Conservation (phyloP, 1,284 basidiomycete species). For the Vanrija pseudolonga region DNA sequence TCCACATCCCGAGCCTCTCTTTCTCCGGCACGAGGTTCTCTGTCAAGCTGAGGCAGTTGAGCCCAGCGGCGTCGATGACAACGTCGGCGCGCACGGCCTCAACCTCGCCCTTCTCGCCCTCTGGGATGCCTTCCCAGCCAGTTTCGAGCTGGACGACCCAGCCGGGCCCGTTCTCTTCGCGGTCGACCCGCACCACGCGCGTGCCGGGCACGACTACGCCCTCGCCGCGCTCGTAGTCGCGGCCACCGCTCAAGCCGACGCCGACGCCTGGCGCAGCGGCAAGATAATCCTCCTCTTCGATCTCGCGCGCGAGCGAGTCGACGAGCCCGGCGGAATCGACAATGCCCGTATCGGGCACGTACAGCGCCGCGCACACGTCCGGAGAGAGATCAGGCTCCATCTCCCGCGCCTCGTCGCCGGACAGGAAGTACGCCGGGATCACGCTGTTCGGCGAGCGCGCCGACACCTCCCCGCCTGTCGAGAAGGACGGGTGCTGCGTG, state of each 20-base stretch:
- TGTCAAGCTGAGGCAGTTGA: slow-evolving; percentile 67
- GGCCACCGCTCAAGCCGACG: slow-evolving; percentile 48
- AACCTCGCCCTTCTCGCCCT: slow-evolving; percentile 40
- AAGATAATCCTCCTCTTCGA: slow-evolving; percentile 50
- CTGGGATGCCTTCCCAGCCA: slow-evolving; percentile 55
- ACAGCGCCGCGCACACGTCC: slow-evolving; percentile 68
- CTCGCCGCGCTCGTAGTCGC: slow-evolving; percentile 29
- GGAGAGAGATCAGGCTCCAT: slow-evolving; percentile 77
- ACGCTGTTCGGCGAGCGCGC: slow-evolving; percentile 34
- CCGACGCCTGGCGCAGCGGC: slow-evolving; percentile 7
- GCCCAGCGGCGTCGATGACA: slow-evolving; percentile 83
- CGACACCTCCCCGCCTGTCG: slow-evolving; percentile 1
- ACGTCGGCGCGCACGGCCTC: slow-evolving; percentile 78
- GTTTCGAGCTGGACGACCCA: slow-evolving; percentile 65
- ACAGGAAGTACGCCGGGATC: slow-evolving; percentile 67
- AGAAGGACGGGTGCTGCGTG: slow-evolving; percentile 51
- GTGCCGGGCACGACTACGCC: slow-evolving; percentile 80
- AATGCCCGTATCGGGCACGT: slow-evolving; percentile 86
- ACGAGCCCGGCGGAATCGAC: slow-evolving; percentile 81
- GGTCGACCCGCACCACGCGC: slow-evolving; percentile 82
- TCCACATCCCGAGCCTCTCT: slow-evolving; percentile 65
- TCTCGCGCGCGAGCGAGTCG: slow-evolving; percentile 72
- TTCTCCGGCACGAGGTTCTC: slow-evolving; percentile 63
- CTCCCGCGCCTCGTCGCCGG: slow-evolving; percentile 64
- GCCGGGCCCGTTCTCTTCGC: slow-evolving; percentile 42